Evolutionary conservation across 352 stramenopile genomes (phyloP), one percentile per base, ranked within the genome.

Genomic region (Phytopythium kandeliae): DNA sequence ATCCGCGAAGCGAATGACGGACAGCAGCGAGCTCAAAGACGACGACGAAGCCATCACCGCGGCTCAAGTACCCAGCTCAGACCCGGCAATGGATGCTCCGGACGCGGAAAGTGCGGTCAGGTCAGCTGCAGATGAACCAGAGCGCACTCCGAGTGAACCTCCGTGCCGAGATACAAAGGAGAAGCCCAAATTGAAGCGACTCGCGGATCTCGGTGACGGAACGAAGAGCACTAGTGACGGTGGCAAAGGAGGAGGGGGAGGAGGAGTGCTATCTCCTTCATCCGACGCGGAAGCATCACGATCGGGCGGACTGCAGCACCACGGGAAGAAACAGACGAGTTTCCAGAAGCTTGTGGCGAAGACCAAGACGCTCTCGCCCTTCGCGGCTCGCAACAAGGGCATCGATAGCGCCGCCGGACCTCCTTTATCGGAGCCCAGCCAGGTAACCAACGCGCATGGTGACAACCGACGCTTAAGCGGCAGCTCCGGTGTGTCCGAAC

Each of bases 331-430:
- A 51, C 70, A 71, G 42, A 75, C 66, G 8, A 82, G 75, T 22
- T 68, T 89, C 22, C 63, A 84, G 55, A 86, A 80, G n/a, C 64
- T 88, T 21, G 69, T 87, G 26, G 69, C 71, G 22, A 88, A 83
- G 37, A 83, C 73, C 7, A 77, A 74, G 36, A 67, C 64, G 2
- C 64, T 89, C 42, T 88, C 78, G n/a, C 76, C 80, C 1, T 86
- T 83, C 62, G 51, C 67, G 60, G 44, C 34, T 6, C 47, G 47
- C 21, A 35, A 30, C 22, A 41, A 42, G 31, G 46, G 30, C 1
- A 12, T 43, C 7, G 31, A 43, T 13, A 15, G 15, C 16, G 46
- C 30, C 2, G 15, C 13, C 7, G 31, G 31, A 3, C 16, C 33
- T 41, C 17, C 46, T 2, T 25, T 33, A 9, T 22, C 33, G 15